These are phyloP conservation scores for Tolypocladium tundrense DNA, from an alignment of 2,329 filamentous ascomycete species.

Conservation along the genomic window DNA sequence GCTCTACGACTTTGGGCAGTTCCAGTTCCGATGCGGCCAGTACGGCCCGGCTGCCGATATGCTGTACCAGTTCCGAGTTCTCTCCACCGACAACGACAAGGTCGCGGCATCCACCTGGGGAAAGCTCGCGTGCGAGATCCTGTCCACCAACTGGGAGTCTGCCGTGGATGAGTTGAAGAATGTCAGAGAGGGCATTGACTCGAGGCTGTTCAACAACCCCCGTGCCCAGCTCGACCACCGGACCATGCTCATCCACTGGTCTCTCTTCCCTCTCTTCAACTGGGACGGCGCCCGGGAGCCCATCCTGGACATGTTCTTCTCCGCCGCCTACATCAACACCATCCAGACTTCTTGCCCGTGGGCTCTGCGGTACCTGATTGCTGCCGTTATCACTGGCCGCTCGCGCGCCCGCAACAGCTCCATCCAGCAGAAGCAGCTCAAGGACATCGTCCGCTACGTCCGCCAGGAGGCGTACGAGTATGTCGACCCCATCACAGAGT, in stretches of 20 bases:
- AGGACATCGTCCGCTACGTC: slow-evolving; percentile 91
- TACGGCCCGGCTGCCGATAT: slow-evolving; percentile 85
- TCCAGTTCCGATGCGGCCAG: slow-evolving; percentile 95
- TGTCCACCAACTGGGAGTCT: slow-evolving; percentile 89
- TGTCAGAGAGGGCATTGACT: slow-evolving; percentile 86
- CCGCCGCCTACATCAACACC: slow-evolving; percentile 95
- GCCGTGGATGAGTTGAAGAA: slow-evolving; percentile 86
- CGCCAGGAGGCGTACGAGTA: slow-evolving; percentile 98
- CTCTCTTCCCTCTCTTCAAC: slow-evolving; percentile 98
- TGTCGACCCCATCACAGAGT: slow-evolving; percentile 88
- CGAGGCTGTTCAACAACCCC: slow-evolving; percentile 90
- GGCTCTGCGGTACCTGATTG: slow-evolving; percentile 88
- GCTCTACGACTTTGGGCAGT: slow-evolving; percentile 91
- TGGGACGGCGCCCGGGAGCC: slow-evolving; percentile 82
- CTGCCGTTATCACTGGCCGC: slow-evolving; percentile 90
- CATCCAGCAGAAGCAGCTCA: slow-evolving; percentile 94
- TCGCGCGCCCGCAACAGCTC: slow-evolving; percentile 70
- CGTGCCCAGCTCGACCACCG: slow-evolving; percentile 92
- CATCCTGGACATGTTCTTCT: slow-evolving; percentile 95
- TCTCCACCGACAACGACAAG: slow-evolving; percentile 98
- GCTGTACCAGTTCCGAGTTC: slow-evolving; percentile 93
- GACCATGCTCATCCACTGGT: slow-evolving; percentile 97
- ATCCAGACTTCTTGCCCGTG: slow-evolving; percentile 97
- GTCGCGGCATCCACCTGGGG: slow-evolving; percentile 94
- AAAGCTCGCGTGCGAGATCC: slow-evolving; percentile 91